A percentile compares a stretch with the other conserved stretches of the same genome.
These are phyloP conservation scores for Lactarius sanguifluus DNA, from an alignment of 768 basidiomycete species.

Conservation along the genomic window DNA sequence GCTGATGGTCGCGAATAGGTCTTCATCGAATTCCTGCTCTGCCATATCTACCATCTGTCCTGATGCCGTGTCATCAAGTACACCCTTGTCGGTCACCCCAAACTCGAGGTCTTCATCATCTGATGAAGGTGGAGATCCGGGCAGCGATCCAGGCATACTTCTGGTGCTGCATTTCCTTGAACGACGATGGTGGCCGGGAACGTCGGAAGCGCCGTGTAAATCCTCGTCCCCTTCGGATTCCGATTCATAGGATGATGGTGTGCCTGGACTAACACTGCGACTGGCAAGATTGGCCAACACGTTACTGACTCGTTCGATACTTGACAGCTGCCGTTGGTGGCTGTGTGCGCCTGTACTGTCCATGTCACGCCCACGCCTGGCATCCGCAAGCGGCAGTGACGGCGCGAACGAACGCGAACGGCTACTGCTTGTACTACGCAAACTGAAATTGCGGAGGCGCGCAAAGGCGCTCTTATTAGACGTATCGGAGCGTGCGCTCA, in stretches of 20 bases:
- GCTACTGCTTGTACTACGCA: conserved; percentile 47
- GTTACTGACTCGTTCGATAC: conserved; percentile 67
- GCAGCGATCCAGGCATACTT: conserved; percentile 85
- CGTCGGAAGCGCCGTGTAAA: conserved; percentile 39
- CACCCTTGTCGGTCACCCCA: conserved; percentile 33
- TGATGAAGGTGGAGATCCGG: conserved; percentile 34
- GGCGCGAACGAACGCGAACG: conserved; percentile 35
- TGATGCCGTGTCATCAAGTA: conserved; percentile 36
- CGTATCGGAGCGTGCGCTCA: conserved; percentile 90
- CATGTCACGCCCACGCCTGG: conserved; percentile 25
- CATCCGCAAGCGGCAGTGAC: conserved; percentile 35
- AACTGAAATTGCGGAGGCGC: conserved; percentile 73
- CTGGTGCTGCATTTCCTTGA: conserved; percentile 63
- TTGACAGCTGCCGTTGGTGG: conserved; percentile 70
- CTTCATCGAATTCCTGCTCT: conserved; percentile 77
- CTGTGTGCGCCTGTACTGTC: conserved; percentile 30
- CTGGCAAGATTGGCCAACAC: conserved; percentile 53
- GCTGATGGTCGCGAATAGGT: conserved; percentile 52
- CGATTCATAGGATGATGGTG: conserved; percentile 51
- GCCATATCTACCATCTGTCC: conserved; percentile 62
- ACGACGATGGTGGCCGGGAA: conserved; percentile 42
- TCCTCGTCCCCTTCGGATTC: conserved; percentile 49
- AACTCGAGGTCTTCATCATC: conserved; percentile 51
- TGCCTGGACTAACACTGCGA: conserved; percentile 46
- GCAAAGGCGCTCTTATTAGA: conserved; percentile 72